Conservation (phyloP, 2,329 filamentous ascomycete species). For the Nemania sp. region DNA sequence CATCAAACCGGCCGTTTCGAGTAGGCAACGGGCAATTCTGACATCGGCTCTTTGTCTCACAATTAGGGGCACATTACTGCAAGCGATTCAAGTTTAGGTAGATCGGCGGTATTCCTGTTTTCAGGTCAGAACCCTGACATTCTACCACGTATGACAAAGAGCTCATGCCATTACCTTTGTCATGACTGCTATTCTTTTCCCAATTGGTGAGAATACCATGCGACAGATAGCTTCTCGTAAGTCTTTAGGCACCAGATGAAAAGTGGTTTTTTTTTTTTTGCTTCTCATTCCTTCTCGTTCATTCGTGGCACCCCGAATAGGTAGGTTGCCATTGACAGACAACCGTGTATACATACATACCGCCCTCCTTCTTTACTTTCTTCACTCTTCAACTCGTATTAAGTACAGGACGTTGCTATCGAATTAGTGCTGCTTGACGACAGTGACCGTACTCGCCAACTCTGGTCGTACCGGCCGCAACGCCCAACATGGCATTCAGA, state of each 20-base stretch:
- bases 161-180: constrained; percentile 18
- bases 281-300: constrained; percentile 1
- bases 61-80: not conserved
- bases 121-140: constrained; percentile 10
- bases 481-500: constrained; percentile 16
- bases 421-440: not conserved
- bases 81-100: not conserved
- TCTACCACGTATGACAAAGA: constrained; percentile 15
- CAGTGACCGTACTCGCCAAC: not conserved
- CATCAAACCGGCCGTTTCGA: constrained; percentile 7
- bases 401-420: too few species aligned
- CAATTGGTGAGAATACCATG: constrained; percentile 5
- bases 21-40: not conserved
- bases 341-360: too few species aligned
- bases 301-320: not conserved
- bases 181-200: constrained; percentile 12
- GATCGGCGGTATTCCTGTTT: constrained; percentile 12
- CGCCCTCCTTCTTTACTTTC: too few species aligned
- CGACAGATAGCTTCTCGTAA: not conserved
- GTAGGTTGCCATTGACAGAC: too few species aligned
- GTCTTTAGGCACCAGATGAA: not conserved
- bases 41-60: constrained; percentile 11
- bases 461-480: not conserved
- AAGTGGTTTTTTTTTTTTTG: not conserved
- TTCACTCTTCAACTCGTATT: too few species aligned